Conservation (phyloP, 495 filamentous ascomycete genomes). For the Lophium mytilinum region DNA sequence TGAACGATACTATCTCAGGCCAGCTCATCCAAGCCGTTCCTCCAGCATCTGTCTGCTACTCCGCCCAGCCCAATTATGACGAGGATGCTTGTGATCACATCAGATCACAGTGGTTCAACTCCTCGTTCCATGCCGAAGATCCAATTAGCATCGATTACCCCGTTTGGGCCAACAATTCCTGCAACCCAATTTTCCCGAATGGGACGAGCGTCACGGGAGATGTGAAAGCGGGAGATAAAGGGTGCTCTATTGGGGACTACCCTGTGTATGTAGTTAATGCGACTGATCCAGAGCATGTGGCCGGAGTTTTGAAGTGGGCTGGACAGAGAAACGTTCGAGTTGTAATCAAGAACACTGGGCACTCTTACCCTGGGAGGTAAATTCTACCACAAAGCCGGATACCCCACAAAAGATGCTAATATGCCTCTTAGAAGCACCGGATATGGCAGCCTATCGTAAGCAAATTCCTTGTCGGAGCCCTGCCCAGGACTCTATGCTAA, state of each 20-base stretch:
- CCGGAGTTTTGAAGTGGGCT: conserved; percentile 55
- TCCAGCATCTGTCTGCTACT: conserved; percentile 20
- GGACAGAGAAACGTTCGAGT: conserved; percentile 50
- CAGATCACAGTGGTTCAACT: conserved; percentile 19
- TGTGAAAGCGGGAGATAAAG: conserved; percentile 8
- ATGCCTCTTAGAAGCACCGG: conserved; percentile 10
- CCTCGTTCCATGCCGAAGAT: conserved; percentile 15
- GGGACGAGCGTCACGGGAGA: conserved; percentile 22
- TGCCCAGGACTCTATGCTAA: neutral
- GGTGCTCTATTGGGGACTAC: conserved; percentile 51
- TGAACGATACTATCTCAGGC: conserved; percentile 17
- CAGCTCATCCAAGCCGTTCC: conserved; percentile 11
- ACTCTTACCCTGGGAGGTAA: conserved; percentile 29
- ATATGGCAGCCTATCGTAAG: conserved; percentile 13
- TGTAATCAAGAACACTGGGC: conserved; percentile 64
- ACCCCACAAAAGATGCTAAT: neutral
- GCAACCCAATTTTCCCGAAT: conserved; percentile 21
- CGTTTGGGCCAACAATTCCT: conserved; percentile 20
- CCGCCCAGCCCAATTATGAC: conserved; percentile 11
- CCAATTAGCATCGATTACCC: conserved; percentile 23
- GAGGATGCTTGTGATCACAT: conserved; percentile 11
- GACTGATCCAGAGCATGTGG: conserved; percentile 46
- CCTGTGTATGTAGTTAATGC: conserved; percentile 54
- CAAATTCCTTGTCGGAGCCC: neutral
- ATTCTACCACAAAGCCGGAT: neutral